Percentiles rank a stretch among this genome's conserved stretches.
Evolutionary conservation across 2,329 filamentous ascomycete species (phyloP).

Genomic region (Fusarium musae): DNA sequence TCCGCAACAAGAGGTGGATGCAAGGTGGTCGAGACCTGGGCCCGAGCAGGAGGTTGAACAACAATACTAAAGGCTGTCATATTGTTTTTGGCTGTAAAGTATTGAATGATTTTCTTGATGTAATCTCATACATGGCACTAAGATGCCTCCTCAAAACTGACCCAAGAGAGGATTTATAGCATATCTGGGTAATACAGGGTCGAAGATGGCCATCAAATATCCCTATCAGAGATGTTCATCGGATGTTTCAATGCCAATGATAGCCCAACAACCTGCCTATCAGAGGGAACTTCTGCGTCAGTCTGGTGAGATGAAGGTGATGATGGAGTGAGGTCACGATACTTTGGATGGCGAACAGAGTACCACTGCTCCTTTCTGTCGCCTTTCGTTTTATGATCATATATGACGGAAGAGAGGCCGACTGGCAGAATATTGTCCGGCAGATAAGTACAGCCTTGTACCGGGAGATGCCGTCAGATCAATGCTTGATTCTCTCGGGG

Average conservation of each 20-base stretch:
- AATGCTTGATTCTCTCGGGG: background rate
- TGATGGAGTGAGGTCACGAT: background rate
- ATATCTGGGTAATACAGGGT: conserved; percentile 12
- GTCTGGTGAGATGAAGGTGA: background rate
- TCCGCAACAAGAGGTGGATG: conserved; percentile 40
- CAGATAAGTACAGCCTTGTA: background rate
- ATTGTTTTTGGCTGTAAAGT: background rate
- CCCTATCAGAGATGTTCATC: background rate
- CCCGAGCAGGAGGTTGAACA: conserved; percentile 41
- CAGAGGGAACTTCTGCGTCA: background rate
- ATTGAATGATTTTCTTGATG: background rate
- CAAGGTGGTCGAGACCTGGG: conserved; percentile 28
- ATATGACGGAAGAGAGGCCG: background rate
- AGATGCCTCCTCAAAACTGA: conserved; percentile 6
- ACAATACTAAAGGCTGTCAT: conserved; percentile 36
- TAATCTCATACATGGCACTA: background rate
- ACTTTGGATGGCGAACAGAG: background rate
- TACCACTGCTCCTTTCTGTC: background rate
- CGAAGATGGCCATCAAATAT: background rate
- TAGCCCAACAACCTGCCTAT: background rate
- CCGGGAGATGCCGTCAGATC: background rate
- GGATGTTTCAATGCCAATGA: background rate
- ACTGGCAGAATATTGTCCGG: background rate
- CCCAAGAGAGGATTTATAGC: background rate
- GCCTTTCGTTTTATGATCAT: background rate